phyloP scores from a whole-genome alignment of 495 filamentous ascomycete genomes.

The Aspergillus steynii region DNA sequence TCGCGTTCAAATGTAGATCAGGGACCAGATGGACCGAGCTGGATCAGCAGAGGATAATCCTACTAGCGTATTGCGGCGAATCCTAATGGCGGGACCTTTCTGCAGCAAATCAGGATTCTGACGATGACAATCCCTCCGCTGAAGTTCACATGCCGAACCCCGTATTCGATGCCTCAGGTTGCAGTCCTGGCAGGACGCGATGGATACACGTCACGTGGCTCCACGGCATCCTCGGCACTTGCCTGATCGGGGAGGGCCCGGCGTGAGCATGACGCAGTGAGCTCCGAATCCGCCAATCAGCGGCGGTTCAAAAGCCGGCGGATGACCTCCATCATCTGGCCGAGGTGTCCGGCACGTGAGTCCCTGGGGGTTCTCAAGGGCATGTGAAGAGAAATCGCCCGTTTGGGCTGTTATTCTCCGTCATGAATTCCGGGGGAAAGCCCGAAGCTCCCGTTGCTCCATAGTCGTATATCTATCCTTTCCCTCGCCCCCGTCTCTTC shows the following conservation, averaged over 20 bases:
- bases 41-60: background rate
- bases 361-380: conserved; percentile 10
- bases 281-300: conserved; percentile 21
- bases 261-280: conserved; percentile 30
- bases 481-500: conserved; percentile 6
- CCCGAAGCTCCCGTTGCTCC: too few relatives aligned
- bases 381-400: conserved; percentile 12
- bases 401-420: too few relatives aligned
- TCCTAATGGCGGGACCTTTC: background rate
- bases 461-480: conserved; percentile 18
- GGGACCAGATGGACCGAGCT: background rate
- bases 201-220: conserved; percentile 5
- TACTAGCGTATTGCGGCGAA: too few relatives aligned
- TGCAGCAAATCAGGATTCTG: background rate
- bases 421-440: too few relatives aligned
- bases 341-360: conserved; percentile 9
- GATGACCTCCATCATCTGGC: conserved; percentile 4
- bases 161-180: background rate
- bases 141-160: conserved; percentile 9
- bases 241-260: conserved; percentile 10
- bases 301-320: background rate
- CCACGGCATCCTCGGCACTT: conserved; percentile 34
- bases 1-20: background rate
- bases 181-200: background rate
- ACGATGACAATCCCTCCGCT: conserved; percentile 3